Conservation (phyloP, 345 rosid species). For the Turnera subulata region DNA sequence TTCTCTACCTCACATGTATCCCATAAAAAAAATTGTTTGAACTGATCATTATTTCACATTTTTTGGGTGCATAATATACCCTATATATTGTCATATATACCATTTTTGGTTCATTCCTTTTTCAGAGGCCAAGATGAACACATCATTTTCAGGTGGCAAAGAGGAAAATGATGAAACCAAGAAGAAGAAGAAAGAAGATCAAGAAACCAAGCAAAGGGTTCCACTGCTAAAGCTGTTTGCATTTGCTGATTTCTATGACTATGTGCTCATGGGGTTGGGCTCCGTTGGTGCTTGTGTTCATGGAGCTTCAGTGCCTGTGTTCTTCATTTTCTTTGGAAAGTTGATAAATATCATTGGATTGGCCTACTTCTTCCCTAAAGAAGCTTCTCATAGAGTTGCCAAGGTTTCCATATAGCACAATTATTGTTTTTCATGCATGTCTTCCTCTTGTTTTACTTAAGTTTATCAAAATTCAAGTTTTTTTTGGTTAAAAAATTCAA, state of each 20-base stretch:
- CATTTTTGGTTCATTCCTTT: no score
- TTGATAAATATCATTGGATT: conserved; percentile 71
- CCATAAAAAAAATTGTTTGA: no score
- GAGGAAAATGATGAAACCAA: conserved; percentile 23
- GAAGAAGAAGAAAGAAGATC: conserved; percentile 18
- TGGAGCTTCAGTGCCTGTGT: conserved; percentile 90
- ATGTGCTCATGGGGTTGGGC: conserved; percentile 69
- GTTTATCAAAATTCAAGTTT: no score
- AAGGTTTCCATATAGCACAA: conserved; percentile 45
- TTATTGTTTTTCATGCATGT: not conserved
- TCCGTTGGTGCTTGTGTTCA: conserved; percentile 86
- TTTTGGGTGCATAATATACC: no score
- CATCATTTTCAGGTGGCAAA: conserved; percentile 4
- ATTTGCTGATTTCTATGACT: conserved; percentile 81
- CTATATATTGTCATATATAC: no score
- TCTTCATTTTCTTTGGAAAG: conserved; percentile 90
- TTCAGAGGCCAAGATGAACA: conserved; percentile 12
- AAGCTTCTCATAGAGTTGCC: conserved; percentile 82
- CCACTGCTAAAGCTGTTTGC: conserved; percentile 62
- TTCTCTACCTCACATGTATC: no score
- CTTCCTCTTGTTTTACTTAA: no score
- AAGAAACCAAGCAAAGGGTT: conserved; percentile 30
- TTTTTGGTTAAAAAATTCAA: no score
- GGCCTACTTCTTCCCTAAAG: conserved; percentile 71
- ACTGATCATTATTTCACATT: no score